Evolutionary conservation across 2,329 filamentous ascomycete genomes (phyloP), one percentile per base, ranked within the genome.

Genomic region (Coniochaeta sp.): DNA sequence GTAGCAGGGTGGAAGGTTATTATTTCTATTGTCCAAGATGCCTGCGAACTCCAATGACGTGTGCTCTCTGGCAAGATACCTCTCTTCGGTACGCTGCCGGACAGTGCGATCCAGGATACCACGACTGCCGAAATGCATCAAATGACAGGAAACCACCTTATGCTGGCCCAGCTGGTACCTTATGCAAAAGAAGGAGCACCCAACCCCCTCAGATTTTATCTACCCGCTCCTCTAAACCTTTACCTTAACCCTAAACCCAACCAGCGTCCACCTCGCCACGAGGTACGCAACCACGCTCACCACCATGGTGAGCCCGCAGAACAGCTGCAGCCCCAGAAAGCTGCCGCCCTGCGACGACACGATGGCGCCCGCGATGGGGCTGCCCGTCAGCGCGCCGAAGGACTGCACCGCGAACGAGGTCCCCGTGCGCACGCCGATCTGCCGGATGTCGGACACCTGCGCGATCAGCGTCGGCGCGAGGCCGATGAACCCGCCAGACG

Each of bases 401-500:
- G 79, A 77, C 47, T 83, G 75, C 26, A 83, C 73, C 7, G 80
- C 79, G 67, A 86, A 87, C 57, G 82, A 75, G 0, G 79, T 78
- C 0, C 86, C 86, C 0, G 76, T 82, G 10, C 86, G 75, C 0
- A 84, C 75, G 1, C 86, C 86, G 16, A 88, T 81, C 67, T 86
- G 77, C 2, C 79, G 74, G 59, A 86, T 78, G 55, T 85, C 82
- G 1, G 79, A 82, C 61, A 88, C 83, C 65, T 88, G 83, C 0
- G 82, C 83, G 7, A 89, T 73, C 8, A 85, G 72, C 0, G 82
- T 76, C 0, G 85, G 82, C 0, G 77, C 73, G 17, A 90, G 72
- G 1, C 81, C 81, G 56, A 89, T 81, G 65, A 84, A 87, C 3
- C 82, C 82, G 14, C 88, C 88, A 1, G 83, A 86, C 14, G 78